Evolutionary conservation across 495 filamentous ascomycete genomes (phyloP).

Genomic region (Neurospora terricola): DNA sequence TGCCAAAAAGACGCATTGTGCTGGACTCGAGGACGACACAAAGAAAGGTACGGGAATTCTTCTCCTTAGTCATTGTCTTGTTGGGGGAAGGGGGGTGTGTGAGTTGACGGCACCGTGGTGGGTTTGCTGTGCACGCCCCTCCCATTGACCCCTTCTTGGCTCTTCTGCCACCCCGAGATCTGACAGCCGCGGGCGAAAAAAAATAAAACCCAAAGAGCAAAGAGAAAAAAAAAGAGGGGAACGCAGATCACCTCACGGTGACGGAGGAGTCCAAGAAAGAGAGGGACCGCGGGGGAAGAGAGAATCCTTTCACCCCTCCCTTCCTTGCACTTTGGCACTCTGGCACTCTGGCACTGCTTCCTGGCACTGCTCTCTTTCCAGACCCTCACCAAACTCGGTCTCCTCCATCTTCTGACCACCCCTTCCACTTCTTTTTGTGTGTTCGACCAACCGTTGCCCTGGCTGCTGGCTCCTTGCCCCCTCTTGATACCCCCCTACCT

Average conservation of each 20-base stretch:
- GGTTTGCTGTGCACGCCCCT: neutral
- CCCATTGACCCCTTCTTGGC: neutral
- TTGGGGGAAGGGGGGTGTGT: neutral
- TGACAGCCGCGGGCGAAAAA: neutral
- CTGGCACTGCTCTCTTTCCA: neutral
- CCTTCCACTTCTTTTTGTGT: neutral
- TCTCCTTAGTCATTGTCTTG: neutral
- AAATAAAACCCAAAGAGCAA: neutral
- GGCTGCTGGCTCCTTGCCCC: neutral
- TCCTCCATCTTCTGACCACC: neutral
- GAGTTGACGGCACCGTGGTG: neutral
- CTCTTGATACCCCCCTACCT: neutral
- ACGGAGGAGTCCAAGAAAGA: neutral
- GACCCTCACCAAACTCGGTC: neutral
- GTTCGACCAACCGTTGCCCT: neutral
- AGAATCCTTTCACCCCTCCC: neutral
- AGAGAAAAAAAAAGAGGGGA: neutral
- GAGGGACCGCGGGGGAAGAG: neutral
- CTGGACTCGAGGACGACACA: neutral
- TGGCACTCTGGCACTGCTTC: neutral
- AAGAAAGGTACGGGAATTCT: neutral
- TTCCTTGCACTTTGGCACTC: neutral
- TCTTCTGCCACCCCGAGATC: neutral
- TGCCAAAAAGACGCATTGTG: conserved; percentile 1
- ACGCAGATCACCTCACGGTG: neutral